Percentiles rank a stretch among this genome's conserved stretches.
These are phyloP conservation scores for Emergomyces orientalis DNA, from an alignment of 2,329 filamentous ascomycete genomes.

Conservation along the genomic window DNA sequence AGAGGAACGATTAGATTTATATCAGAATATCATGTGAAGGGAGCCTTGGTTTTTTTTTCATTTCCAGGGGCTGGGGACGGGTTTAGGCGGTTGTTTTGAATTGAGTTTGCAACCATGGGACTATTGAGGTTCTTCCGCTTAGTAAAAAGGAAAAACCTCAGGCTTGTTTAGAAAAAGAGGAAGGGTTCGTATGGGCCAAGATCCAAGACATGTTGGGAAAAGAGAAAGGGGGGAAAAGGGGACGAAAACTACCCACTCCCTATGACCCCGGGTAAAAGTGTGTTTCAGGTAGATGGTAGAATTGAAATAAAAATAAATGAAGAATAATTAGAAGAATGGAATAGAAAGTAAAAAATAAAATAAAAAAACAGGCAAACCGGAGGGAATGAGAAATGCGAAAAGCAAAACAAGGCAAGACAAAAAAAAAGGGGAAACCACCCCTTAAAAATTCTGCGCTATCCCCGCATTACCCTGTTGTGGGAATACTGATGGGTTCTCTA, in stretches of 20 bases:
- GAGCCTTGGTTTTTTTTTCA: no score
- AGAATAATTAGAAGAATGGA: neutral
- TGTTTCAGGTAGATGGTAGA: neutral
- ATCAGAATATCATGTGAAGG: neutral
- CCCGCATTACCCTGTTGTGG: constrained; percentile 84
- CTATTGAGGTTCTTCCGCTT: no score
- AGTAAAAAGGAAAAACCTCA: no score
- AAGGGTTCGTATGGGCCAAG: no score
- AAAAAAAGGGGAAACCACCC: neutral
- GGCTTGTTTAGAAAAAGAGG: no score
- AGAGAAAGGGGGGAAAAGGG: no score
- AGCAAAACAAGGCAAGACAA: neutral
- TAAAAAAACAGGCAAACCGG: neutral
- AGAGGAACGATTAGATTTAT: neutral
- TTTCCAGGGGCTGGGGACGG: no score
- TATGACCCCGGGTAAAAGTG: neutral
- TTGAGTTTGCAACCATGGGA: no score
- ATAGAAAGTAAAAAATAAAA: neutral
- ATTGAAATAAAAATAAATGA: neutral
- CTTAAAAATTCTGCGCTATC: constrained; percentile 91
- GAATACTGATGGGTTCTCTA: constrained; percentile 81
- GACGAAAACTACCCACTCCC: no score
- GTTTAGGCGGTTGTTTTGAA: no score
- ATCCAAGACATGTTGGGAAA: no score
- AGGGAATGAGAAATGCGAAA: neutral